Conservation (phyloP, 805 yeast species). For the Wickerhamiella siamensis region DNA sequence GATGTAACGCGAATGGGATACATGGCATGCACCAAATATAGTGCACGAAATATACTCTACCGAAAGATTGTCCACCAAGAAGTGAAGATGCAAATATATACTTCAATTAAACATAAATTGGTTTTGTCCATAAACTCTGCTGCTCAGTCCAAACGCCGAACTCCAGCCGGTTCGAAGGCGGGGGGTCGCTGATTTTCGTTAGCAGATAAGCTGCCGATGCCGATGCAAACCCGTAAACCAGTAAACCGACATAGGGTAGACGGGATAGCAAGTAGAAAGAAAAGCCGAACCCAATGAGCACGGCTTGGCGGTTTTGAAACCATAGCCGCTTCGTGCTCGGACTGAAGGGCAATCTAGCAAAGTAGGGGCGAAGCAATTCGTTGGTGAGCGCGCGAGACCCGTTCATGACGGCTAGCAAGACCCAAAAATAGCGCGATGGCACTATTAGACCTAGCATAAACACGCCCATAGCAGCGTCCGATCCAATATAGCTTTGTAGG, state of each 20-base stretch:
- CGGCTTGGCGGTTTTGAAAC: conserved; percentile 40
- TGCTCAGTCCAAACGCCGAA: conserved; percentile 21
- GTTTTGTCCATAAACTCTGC: conserved; percentile 23
- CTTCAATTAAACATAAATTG: neutral
- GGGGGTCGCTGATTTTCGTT: conserved; percentile 38
- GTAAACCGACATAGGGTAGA: conserved; percentile 33
- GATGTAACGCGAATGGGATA: conserved; percentile 3
- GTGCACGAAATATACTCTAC: too few relatives aligned
- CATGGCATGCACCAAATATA: too few relatives aligned
- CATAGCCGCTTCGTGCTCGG: conserved; percentile 33
- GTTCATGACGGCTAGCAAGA: conserved; percentile 32
- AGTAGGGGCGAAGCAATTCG: conserved; percentile 38
- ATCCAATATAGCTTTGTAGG: conserved; percentile 34
- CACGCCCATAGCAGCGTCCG: conserved; percentile 30
- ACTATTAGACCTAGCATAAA: conserved; percentile 25
- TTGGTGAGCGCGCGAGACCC: conserved; percentile 33
- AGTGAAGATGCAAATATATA: too few relatives aligned
- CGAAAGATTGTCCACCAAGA: too few relatives aligned
- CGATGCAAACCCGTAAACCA: conserved; percentile 40
- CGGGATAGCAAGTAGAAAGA: conserved; percentile 32
- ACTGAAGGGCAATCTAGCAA: conserved; percentile 32
- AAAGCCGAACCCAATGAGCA: conserved; percentile 41
- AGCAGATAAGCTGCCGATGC: conserved; percentile 39
- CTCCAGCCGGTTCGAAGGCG: conserved; percentile 21
- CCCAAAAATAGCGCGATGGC: conserved; percentile 27